phyloP scores from a whole-genome alignment of 768 basidiomycete genomes.

The Tremella fuciformis region DNA sequence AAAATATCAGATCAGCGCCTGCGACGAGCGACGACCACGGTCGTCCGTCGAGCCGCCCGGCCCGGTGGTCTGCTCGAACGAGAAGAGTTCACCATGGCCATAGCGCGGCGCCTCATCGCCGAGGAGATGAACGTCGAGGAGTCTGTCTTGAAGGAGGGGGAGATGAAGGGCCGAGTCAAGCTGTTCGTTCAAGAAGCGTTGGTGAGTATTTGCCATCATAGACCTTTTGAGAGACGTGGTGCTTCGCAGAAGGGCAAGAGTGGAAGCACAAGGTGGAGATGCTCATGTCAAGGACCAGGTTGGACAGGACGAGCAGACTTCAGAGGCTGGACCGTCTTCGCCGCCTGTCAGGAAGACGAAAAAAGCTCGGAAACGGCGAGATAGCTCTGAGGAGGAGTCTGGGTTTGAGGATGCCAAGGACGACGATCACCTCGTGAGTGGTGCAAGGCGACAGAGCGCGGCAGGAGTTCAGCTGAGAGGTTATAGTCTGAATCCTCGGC shows the following conservation, averaged over 20 bases:
- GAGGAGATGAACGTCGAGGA: slow-evolving; percentile 23
- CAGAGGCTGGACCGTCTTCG: no score
- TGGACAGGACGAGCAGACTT: no score
- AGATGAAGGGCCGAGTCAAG: slow-evolving; percentile 34
- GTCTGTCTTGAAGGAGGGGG: slow-evolving; percentile 13
- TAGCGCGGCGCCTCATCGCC: slow-evolving; percentile 20
- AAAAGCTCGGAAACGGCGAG: slow-evolving; percentile 6
- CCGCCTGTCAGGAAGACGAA: neutral
- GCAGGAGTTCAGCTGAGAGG: no score
- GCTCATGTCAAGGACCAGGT: no score
- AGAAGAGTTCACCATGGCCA: slow-evolving; percentile 26
- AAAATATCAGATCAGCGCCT: slow-evolving; percentile 6
- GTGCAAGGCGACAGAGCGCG: no score
- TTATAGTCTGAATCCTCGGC: no score
- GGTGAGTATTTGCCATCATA: slow-evolving; percentile 17
- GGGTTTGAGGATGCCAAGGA: no score
- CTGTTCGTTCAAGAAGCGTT: slow-evolving; percentile 21
- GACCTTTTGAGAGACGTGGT: no score
- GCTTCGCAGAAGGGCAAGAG: no score
- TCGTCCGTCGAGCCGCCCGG: slow-evolving; percentile 21
- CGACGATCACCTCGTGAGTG: no score
- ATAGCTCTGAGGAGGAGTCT: neutral
- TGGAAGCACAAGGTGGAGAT: no score
- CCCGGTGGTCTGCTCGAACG: slow-evolving; percentile 25
- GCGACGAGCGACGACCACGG: neutral